These are phyloP conservation scores for Wickerhamiella infanticola DNA, from an alignment of 1,139 yeast genomes.

Conservation along the genomic window DNA sequence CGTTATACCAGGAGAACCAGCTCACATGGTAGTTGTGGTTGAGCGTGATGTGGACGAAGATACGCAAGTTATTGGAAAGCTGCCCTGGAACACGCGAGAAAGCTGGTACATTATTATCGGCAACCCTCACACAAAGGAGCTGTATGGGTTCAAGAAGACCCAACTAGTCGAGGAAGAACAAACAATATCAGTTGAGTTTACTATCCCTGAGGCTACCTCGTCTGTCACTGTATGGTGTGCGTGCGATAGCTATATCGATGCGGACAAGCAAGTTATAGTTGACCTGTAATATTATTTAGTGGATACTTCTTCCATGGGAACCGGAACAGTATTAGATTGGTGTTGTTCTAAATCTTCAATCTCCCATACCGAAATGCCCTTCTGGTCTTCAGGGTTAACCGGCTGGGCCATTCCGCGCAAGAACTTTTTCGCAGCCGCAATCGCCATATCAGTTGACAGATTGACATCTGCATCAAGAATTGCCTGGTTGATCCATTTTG, in stretches of 20 bases:
- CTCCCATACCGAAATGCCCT: constrained; percentile 92
- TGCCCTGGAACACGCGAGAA: constrained; percentile 39
- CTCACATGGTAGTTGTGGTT: constrained; percentile 36
- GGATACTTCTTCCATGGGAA: not conserved
- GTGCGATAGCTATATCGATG: constrained; percentile 83
- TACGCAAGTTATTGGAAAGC: constrained; percentile 37
- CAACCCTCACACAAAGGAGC: constrained; percentile 38
- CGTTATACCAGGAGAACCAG: constrained; percentile 32
- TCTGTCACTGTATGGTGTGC: constrained; percentile 64
- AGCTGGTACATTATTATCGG: constrained; percentile 81
- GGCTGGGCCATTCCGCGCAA: constrained; percentile 92
- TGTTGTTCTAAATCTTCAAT: constrained; percentile 25
- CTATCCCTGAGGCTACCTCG: constrained; percentile 49
- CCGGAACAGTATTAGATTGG: constrained; percentile 5
- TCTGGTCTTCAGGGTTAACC: constrained; percentile 75
- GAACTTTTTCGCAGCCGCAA: constrained; percentile 86
- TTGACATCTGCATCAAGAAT: constrained; percentile 82
- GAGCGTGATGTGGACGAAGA: constrained; percentile 51
- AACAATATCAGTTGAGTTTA: constrained; percentile 37
- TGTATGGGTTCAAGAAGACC: constrained; percentile 63
- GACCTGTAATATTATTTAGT: not conserved
- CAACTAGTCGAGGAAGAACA: constrained; percentile 40
- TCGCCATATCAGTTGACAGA: constrained; percentile 92
- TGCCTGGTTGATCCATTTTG: constrained; percentile 95
- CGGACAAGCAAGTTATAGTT: constrained; percentile 54